Base-by-base conservation (phyloP, 305 asterid genomes). In the Fraxinus platypoda region DNA sequence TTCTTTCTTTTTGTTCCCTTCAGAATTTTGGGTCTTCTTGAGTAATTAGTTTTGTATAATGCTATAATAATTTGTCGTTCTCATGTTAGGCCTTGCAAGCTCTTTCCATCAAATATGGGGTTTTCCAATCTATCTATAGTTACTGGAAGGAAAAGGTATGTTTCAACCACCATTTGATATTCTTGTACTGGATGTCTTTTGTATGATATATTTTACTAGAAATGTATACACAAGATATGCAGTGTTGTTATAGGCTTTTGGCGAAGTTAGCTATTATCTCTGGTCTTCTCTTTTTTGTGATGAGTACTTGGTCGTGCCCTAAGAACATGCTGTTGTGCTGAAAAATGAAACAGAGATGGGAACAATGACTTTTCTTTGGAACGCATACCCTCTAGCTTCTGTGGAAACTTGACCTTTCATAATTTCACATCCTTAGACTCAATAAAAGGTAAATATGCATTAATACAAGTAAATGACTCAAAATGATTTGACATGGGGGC, bases 81-180 rank as follows among this genome's bases (percentile, higher is more conserved):
- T 28, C 59, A 59, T 90, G 80, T 83, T 86, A 95, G 99, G 98
- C 98, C 75, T 86, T 97, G 86, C 99, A 97, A 85, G 91, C 94
- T 74, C 87, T 90, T 59, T 92, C 97, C 54, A 90, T 95, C 83
- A 90, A 90, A 77, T 97, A 97, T 90, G 99, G 99, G 87, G 91
- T 91, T 85, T 97, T 97, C 88, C 99, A 93, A 83, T 90, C 96
- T 82, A 93, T 97, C 59, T 97, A 92, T 86, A 92, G 75, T 84
- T 92, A 93, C 91, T 94, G 99, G 99, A 97, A 94, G 86, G 92
- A 90, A 80, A 97, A 97, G 97, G 99, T 97, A 89, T 74, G 90
- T 43, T 31, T 76, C 76, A 9, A 37, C 54, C 71, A 54, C 76
- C 46, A 71, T 68, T 46, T 83, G 78, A 78, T 73, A 57, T 75